Percentiles rank a stretch among this genome's conserved stretches.
Conservation (phyloP, 2,329 filamentous ascomycete species). For the Aureobasidium sp. region DNA sequence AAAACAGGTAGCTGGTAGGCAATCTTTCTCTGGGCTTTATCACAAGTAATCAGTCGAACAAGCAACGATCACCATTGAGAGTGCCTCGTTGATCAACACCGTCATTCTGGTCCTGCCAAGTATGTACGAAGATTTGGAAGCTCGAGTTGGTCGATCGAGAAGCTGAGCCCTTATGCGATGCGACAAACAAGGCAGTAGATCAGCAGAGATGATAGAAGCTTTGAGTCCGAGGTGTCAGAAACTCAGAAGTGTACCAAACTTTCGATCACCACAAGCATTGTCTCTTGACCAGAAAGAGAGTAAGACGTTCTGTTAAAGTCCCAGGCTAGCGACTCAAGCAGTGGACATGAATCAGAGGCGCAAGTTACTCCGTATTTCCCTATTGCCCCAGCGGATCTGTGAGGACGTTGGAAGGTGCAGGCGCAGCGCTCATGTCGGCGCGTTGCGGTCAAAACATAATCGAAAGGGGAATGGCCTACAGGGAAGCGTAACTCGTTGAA, state of each 20-base stretch:
- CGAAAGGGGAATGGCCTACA: background rate
- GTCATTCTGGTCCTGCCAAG: background rate
- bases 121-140: background rate
- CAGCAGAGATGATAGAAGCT: background rate
- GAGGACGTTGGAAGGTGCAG: background rate
- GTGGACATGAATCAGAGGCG: background rate
- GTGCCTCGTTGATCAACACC: background rate
- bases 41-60: background rate
- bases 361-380: background rate
- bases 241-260: slow-evolving; percentile 4
- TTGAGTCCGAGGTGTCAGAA: slow-evolving; percentile 11
- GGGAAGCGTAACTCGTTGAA: background rate
- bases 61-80: background rate
- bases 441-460: background rate
- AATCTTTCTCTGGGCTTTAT: background rate
- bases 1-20: background rate
- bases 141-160: background rate
- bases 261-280: background rate
- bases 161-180: background rate
- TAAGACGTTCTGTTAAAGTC: background rate
- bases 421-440: background rate
- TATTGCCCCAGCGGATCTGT: background rate
- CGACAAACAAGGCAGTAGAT: background rate
- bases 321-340: slow-evolving; percentile 3
- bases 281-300: background rate